Percentiles rank a stretch among this genome's conserved stretches.
phyloP scores from a whole-genome alignment of 2,329 filamentous ascomycete genomes.

The Grosmannia clavigera region DNA sequence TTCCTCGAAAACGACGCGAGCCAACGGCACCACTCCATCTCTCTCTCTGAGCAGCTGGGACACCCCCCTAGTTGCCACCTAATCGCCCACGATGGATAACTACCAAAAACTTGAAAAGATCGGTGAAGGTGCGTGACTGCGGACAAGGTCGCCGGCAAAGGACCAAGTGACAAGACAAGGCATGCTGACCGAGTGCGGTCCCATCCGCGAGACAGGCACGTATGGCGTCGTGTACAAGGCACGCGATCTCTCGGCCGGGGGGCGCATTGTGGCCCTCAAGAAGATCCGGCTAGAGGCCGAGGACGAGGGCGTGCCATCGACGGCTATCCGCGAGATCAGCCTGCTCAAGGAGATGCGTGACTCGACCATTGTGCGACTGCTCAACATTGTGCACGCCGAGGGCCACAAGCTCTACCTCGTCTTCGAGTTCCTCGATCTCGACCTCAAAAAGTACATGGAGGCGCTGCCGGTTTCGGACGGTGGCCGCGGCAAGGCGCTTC shows the following conservation, averaged over 20 bases:
- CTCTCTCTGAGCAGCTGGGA: too few relatives aligned
- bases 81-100: constrained; percentile 55
- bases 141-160: too few relatives aligned
- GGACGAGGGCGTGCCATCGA: constrained; percentile 81
- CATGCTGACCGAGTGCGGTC: too few relatives aligned
- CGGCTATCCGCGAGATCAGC: constrained; percentile 83
- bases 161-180: too few relatives aligned
- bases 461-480: constrained; percentile 68
- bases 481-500: constrained; percentile 67
- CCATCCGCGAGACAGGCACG: constrained; percentile 44
- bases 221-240: constrained; percentile 92
- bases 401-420: constrained; percentile 87
- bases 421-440: constrained; percentile 75
- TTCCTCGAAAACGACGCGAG: not conserved
- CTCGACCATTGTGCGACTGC: constrained; percentile 70
- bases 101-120: constrained; percentile 91
- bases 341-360: constrained; percentile 87
- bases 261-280: constrained; percentile 79
- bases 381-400: constrained; percentile 86
- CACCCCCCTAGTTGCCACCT: too few relatives aligned
- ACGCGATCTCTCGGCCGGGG: constrained; percentile 62
- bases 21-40: too few relatives aligned
- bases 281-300: constrained; percentile 87
- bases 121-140: constrained; percentile 54
- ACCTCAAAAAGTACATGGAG: constrained; percentile 93